Evolutionary conservation across 768 basidiomycete species (phyloP).

Genomic region (Amanita brunnescens): DNA sequence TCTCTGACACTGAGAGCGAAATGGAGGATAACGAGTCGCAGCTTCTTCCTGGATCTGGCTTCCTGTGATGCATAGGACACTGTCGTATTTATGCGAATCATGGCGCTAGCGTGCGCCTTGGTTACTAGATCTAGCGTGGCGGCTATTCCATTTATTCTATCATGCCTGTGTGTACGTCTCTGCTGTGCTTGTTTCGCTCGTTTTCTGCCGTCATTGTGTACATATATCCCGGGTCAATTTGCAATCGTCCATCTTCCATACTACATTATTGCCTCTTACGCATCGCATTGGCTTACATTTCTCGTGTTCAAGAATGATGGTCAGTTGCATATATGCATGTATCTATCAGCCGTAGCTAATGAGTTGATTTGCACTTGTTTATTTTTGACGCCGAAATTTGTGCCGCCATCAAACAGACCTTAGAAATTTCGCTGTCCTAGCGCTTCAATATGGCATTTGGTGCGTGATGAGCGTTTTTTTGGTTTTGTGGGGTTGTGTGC

Average conservation of each 20-base stretch:
- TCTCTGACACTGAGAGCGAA: constrained; percentile 14
- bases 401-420: background rate
- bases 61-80: constrained; percentile 15
- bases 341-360: too few relatives aligned
- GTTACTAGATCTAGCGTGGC: background rate
- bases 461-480: background rate
- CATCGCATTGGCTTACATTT: background rate
- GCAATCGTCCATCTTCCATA: background rate
- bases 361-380: background rate
- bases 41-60: constrained; percentile 31
- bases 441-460: constrained; percentile 3
- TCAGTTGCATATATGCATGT: constrained; percentile 1
- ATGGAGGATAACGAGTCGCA: constrained; percentile 22
- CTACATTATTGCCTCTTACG: background rate
- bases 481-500: background rate
- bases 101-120: background rate
- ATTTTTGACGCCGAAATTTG: background rate
- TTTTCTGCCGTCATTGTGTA: background rate
- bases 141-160: background rate
- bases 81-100: background rate
- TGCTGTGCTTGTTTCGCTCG: background rate
- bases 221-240: background rate
- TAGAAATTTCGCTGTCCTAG: background rate
- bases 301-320: too few relatives aligned
- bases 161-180: background rate